Percentiles rank a stretch among this genome's conserved stretches.
Conservation (phyloP, 345 rosid species). For the Barbarea vulgaris region DNA sequence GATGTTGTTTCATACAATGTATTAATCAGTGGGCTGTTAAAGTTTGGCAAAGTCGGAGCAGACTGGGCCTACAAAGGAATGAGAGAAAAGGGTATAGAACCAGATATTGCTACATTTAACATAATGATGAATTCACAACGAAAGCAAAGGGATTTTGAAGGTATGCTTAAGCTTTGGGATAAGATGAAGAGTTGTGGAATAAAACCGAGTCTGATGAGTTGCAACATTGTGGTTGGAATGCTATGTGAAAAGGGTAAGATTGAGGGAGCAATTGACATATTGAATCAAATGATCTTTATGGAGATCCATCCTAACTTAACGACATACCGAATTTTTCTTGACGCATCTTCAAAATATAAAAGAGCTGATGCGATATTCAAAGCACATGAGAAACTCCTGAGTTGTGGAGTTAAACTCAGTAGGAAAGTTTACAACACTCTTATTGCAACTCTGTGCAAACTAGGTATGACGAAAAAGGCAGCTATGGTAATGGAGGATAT, state of each 20-base stretch:
- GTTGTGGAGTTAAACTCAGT: constrained; percentile 61
- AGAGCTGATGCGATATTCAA: constrained; percentile 56
- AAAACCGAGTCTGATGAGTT: constrained; percentile 67
- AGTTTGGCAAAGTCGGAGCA: constrained; percentile 56
- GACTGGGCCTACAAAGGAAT: constrained; percentile 59
- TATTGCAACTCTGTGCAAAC: constrained; percentile 62
- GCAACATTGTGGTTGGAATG: constrained; percentile 57
- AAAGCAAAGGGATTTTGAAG: constrained; percentile 57
- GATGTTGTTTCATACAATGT: constrained; percentile 85
- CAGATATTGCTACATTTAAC: constrained; percentile 70
- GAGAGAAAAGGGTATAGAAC: constrained; percentile 71
- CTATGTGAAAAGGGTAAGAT: constrained; percentile 55
- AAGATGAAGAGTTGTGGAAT: constrained; percentile 60
- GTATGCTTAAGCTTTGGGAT: constrained; percentile 63
- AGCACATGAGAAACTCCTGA: constrained; percentile 60
- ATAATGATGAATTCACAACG: constrained; percentile 69
- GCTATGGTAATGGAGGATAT: constrained; percentile 54
- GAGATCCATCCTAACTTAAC: constrained; percentile 58
- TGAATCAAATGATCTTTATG: constrained; percentile 54
- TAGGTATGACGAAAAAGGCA: constrained; percentile 81
- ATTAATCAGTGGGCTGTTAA: constrained; percentile 68
- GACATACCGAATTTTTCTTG: constrained; percentile 57
- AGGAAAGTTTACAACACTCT: constrained; percentile 65
- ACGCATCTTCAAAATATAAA: constrained; percentile 55
- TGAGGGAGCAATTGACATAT: constrained; percentile 56